Evolutionary conservation across 2,329 filamentous ascomycete genomes (phyloP).

Genomic region (Didymella segeticola): DNA sequence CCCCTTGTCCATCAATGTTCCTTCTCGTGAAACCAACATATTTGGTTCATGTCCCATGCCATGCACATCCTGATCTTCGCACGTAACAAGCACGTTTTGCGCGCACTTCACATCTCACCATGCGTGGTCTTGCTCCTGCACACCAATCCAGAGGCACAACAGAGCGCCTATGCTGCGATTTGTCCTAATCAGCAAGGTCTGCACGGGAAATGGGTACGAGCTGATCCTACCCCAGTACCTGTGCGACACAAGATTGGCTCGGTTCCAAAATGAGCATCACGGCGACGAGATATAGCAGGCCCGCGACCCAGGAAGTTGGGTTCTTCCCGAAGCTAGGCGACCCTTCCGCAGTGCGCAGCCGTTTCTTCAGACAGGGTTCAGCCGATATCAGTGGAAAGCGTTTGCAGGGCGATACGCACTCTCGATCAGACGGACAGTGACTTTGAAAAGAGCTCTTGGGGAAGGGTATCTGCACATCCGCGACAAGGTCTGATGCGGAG

Average conservation of each 20-base stretch:
- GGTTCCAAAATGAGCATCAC: neutral
- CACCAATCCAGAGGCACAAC: neutral
- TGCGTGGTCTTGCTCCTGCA: neutral
- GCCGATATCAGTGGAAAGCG: constrained; percentile 8
- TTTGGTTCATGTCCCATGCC: neutral
- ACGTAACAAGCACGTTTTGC: neutral
- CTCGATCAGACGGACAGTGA: constrained; percentile 10
- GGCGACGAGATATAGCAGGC: neutral
- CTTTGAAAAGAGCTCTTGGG: constrained; percentile 3
- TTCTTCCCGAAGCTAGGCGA: neutral
- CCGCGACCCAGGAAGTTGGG: neutral
- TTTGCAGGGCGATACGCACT: constrained; percentile 11
- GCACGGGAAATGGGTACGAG: neutral
- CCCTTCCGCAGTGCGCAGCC: neutral
- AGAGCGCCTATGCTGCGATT: neutral
- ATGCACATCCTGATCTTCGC: neutral
- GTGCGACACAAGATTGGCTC: neutral
- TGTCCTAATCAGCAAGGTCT: neutral
- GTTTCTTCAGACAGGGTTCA: neutral
- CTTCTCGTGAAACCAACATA: no score
- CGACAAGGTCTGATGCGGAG: constrained; percentile 5
- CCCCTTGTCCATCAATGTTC: no score
- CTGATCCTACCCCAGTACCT: neutral
- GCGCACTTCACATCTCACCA: neutral
- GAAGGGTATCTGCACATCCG: constrained; percentile 19